Conservation (phyloP, 2,329 filamentous ascomycete species). For the Erysiphe pulchra region DNA sequence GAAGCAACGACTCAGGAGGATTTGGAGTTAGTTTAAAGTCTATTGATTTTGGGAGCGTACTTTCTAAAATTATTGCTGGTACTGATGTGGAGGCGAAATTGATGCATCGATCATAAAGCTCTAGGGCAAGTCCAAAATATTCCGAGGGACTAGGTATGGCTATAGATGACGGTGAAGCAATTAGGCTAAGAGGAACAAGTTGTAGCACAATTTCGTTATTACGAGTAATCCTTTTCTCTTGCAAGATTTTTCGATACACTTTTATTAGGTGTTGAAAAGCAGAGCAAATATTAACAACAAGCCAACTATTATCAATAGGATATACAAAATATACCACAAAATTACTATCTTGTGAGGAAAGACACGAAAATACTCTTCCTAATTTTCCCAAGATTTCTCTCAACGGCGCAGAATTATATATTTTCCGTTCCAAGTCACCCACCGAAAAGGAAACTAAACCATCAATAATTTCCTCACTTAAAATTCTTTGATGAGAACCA, state of each 20-base stretch:
- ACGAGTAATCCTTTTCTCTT: constrained; percentile 21
- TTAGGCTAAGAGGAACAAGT: constrained; percentile 40
- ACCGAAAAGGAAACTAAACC: constrained; percentile 10
- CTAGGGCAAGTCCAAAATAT: constrained; percentile 37
- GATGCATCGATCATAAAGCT: constrained; percentile 54
- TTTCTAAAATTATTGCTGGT: constrained; percentile 48
- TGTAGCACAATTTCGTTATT: constrained; percentile 51
- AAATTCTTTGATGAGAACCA: constrained; percentile 29
- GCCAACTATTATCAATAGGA: constrained; percentile 31
- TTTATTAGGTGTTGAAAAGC: constrained; percentile 51
- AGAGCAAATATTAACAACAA: constrained; percentile 43
- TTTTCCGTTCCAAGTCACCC: constrained; percentile 16
- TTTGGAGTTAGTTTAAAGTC: constrained; percentile 46
- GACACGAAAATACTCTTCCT: constrained; percentile 11
- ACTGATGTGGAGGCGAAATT: constrained; percentile 31
- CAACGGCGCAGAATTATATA: constrained; percentile 7
- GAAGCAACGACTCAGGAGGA: constrained; percentile 45
- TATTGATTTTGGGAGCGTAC: constrained; percentile 40
- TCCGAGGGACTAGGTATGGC: constrained; percentile 34
- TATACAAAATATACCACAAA: constrained; percentile 59
- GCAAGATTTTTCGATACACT: constrained; percentile 25
- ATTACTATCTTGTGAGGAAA: constrained; percentile 21
- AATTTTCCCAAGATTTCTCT: constrained; percentile 11
- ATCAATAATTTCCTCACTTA: constrained; percentile 15
- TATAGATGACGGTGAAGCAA: constrained; percentile 36